Base-by-base conservation (phyloP, 1,284 basidiomycete genomes). In the Vanrija pseudolonga region DNA sequence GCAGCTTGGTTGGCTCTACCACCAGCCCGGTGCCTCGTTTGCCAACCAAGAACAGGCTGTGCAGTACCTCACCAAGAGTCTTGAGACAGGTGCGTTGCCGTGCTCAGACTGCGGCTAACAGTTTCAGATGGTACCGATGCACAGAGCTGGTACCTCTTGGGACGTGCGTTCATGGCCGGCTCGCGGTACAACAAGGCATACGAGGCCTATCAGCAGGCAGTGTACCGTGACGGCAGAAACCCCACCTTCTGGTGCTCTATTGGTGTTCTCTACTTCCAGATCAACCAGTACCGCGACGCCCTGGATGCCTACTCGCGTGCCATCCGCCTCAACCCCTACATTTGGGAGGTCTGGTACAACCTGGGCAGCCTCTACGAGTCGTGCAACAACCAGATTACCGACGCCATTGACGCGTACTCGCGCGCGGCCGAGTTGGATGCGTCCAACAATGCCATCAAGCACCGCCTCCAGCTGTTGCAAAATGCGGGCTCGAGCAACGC, bases 181-280 rank as follows among this genome's bases (percentile, higher is more conserved):
- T 89, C 93, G 76, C 95, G 97, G 73, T 97, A 96, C 80, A 98
- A 96, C 83, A 98, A 98, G 77, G 96, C 96, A 2, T 98, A 99
- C 79, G 94, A 99, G 77, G 94, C 95, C 0, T 98, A 98, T 71
- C 95, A 98, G 72, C 95, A 99, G 76, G 95, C 95, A 5, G 94
- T 98, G 22, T 98, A 98, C 77, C 88, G 94, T 47, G 95, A 98
- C 68, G 94, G 95, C 9, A 90, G 94, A 62, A 98, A 98, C 73
- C 96, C 96, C 0, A 97, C 95, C 0, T 98, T 98, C 78, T 98
- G 95, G 96, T 98, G 96, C 75, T 97, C 93, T 23, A 99, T 99
- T 66, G 95, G 96, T 52, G 95, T 98, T 0, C 83, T 99, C 2
- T 99, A 99, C 76, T 99, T 97, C 82, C 94, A 98, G 74, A 98